A percentile compares a stretch with the other conserved stretches of the same genome.
phyloP scores from a whole-genome alignment of 495 filamentous ascomycete genomes.

The Aspergillus wentii region DNA sequence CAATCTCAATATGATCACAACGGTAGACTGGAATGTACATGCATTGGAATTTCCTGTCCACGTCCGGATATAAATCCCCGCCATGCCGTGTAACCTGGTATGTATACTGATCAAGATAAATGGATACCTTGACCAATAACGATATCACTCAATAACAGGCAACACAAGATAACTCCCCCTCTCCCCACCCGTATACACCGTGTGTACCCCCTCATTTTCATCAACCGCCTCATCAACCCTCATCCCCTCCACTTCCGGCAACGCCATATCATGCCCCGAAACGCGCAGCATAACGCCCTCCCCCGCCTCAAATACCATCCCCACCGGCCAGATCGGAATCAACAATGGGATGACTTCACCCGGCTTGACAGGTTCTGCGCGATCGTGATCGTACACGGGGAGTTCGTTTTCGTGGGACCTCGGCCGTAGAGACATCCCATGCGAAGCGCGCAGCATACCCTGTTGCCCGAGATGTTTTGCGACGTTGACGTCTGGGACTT shows the following conservation, averaged over 20 bases:
- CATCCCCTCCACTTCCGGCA: constrained; percentile 11
- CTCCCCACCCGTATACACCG: constrained; percentile 10
- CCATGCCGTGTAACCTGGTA: neutral
- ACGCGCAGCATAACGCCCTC: constrained; percentile 13
- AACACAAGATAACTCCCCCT: constrained; percentile 9
- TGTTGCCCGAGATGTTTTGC: constrained; percentile 13
- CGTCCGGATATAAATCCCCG: too few species aligned
- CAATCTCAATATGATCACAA: too few species aligned
- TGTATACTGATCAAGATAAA: neutral
- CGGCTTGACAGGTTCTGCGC: constrained; percentile 1
- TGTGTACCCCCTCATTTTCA: constrained; percentile 11
- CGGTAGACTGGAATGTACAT: too few species aligned
- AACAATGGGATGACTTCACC: constrained; percentile 6
- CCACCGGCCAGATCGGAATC: constrained; percentile 15
- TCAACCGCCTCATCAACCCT: constrained; percentile 3
- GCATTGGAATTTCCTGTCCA: too few species aligned
- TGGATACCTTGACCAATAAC: too few species aligned
- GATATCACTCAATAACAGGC: constrained; percentile 1
- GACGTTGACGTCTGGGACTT: constrained; percentile 12
- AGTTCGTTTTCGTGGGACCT: constrained; percentile 2
- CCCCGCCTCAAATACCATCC: constrained; percentile 16
- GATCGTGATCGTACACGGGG: constrained; percentile 5
- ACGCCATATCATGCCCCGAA: constrained; percentile 15
- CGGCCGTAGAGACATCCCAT: constrained; percentile 2
- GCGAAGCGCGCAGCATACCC: constrained; percentile 13